Conservation (phyloP, 257 asterid species). For the Galeopsis tetrahit region DNA sequence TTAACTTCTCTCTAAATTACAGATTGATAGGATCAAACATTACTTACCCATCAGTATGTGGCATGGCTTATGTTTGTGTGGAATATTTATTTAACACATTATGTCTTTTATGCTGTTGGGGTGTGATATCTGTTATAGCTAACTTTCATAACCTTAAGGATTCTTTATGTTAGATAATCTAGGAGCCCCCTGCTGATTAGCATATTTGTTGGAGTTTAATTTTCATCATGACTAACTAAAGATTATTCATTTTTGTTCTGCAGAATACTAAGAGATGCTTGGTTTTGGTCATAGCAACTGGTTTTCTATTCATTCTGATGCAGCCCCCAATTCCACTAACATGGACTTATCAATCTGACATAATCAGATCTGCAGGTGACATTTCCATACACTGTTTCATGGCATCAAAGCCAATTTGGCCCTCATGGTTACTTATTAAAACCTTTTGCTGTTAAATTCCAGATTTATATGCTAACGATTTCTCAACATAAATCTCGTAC, state of each 20-base stretch:
- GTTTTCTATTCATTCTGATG: slow-evolving; percentile 78
- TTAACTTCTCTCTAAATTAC: slow-evolving; percentile 18
- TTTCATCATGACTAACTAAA: slow-evolving; percentile 25
- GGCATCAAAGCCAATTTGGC: slow-evolving; percentile 92
- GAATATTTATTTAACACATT: slow-evolving; percentile 5
- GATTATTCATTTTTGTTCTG: slow-evolving; percentile 33
- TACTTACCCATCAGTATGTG: not conserved
- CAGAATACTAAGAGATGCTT: slow-evolving; percentile 95
- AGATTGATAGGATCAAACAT: slow-evolving; percentile 13
- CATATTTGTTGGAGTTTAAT: not conserved
- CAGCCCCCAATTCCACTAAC: slow-evolving; percentile 92
- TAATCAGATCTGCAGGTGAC: slow-evolving; percentile 81
- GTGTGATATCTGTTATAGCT: slow-evolving; percentile 15
- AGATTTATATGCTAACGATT: slow-evolving; percentile 46
- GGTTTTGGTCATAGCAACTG: slow-evolving; percentile 85
- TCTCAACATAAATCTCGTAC: too few relatives aligned
- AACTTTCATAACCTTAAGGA: not conserved
- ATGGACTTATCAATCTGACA: slow-evolving; percentile 81
- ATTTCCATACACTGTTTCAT: slow-evolving; percentile 92
- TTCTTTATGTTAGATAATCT: not conserved
- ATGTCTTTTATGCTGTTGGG: slow-evolving; percentile 22
- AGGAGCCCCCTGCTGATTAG: slow-evolving; percentile 9
- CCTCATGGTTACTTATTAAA: slow-evolving; percentile 91
- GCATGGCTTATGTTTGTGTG: slow-evolving; percentile 3
- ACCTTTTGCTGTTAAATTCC: slow-evolving; percentile 40